phyloP scores from a whole-genome alignment of 2,329 filamentous ascomycete species.

The Ceratocystis harringtonii region DNA sequence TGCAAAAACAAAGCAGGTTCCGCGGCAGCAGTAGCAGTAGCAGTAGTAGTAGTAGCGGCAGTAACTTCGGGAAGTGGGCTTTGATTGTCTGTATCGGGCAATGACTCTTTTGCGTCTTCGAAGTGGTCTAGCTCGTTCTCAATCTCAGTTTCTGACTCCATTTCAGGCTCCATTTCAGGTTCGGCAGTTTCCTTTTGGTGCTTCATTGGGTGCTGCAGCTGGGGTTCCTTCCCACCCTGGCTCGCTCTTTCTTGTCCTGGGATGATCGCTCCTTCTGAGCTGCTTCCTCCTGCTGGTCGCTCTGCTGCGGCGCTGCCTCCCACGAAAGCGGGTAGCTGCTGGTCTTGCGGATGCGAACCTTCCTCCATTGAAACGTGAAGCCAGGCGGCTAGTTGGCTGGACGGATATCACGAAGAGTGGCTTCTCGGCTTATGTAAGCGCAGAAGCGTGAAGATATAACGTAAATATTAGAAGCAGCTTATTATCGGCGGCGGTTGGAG shows the following conservation, averaged over 20 bases:
- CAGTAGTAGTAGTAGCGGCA: too few relatives aligned
- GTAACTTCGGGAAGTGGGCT: too few relatives aligned
- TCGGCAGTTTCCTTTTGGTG: neutral
- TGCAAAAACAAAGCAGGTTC: neutral
- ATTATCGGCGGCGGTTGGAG: neutral
- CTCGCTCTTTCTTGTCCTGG: neutral
- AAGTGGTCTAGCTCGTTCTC: constrained; percentile 8
- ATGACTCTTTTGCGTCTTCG: constrained; percentile 14
- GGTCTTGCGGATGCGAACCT: neutral
- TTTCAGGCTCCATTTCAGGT: neutral
- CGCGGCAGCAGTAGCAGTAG: neutral
- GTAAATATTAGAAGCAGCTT: neutral
- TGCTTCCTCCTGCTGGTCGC: too few relatives aligned
- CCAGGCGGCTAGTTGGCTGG: neutral
- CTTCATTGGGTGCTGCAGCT: neutral
- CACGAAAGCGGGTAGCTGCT: neutral
- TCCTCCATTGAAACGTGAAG: neutral
- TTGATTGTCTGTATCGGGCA: neutral
- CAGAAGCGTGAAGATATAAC: neutral
- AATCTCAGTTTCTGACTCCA: constrained; percentile 3
- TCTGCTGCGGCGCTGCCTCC: neutral
- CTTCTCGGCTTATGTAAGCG: neutral
- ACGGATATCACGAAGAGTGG: neutral
- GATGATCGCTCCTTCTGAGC: too few relatives aligned
- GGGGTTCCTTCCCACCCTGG: neutral